Base-by-base conservation (phyloP, 495 filamentous ascomycete genomes). In the Monascus purpureus region DNA sequence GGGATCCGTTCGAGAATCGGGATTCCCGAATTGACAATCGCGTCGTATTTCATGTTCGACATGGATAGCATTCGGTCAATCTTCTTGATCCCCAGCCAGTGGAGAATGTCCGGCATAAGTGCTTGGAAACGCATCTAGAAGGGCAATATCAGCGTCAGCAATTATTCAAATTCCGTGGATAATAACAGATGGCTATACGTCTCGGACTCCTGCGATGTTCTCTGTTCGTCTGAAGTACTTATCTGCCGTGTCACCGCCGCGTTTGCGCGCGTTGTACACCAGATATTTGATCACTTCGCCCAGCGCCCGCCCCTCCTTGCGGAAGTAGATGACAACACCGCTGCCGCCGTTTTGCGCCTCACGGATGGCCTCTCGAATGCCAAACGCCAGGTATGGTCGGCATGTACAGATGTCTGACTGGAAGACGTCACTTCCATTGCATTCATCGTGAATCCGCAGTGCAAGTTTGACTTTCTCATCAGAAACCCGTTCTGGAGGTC, bases 11-110 rank as follows among this genome's bases (percentile, higher is more conserved):
- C 88, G 45, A 77, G 65, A 46, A 97, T 96, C 33, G 83, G 78
- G 45, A 97, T 97, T 25, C 90, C 90, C 56, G 93, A 86, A 16
- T 83, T 72, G 28, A 97, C 87, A 49, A 97, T 97, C 32, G 90
- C 90, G 63, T 97, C 90, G 56, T 97, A 75, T 60, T 97, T 97
- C 90, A 97, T 96, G 61, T 95, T 92, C 50, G 82, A 90, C 90
- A 97, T 96, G 57, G 82, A 92, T 30, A 97, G 68, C 90, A 97
- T 96, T 25, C 85, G 73, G 55, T 96, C 90, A 51, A 97, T 96
- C 68, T 96, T 96, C 58, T 77, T 92, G 47, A 97, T 94, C 37
- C 90, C 90, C 12, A 97, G 72, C 90, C 90, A 97, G 57, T 97
- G 90, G 27, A 97, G 73, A 42, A 96, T 88, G 50, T 94, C 87